Percentiles rank a stretch among this genome's conserved stretches.
Conservation (phyloP, 2,329 filamentous ascomycete species). For the Neonectria magnoliae region DNA sequence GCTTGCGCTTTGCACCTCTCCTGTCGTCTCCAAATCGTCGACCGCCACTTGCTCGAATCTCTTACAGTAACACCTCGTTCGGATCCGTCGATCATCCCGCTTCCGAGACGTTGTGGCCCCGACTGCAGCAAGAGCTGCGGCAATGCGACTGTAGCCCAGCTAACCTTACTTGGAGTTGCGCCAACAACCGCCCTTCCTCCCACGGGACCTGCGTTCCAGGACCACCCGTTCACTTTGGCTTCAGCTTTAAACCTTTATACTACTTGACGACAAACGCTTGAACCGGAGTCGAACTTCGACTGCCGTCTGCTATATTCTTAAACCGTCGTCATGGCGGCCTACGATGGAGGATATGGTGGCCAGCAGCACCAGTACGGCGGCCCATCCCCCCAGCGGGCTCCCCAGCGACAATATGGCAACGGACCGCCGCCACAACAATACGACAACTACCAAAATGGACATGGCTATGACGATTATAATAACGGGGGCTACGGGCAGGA, state of each 20-base stretch:
- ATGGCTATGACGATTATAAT: constrained; percentile 58
- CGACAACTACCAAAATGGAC: constrained; percentile 57
- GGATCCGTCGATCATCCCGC: constrained; percentile 36
- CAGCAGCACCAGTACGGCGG: constrained; percentile 62
- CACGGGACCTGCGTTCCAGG: constrained; percentile 5
- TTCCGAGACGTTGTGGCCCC: constrained; percentile 33
- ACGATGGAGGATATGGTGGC: constrained; percentile 56
- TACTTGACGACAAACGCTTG: constrained; percentile 4
- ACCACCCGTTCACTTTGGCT: constrained; percentile 9
- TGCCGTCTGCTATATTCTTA: constrained; percentile 1
- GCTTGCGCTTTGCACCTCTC: neutral
- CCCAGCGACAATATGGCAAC: constrained; percentile 49
- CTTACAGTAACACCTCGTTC: constrained; percentile 30
- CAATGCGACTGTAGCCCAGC: constrained; percentile 41
- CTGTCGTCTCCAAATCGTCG: constrained; percentile 20
- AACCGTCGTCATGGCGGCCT: constrained; percentile 55
- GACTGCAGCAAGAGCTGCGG: constrained; percentile 26
- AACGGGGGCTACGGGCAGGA: constrained; percentile 53
- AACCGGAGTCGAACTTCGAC: constrained; percentile 6
- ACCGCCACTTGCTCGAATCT: constrained; percentile 19
- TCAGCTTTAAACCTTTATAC: constrained; percentile 9
- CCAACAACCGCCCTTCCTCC: constrained; percentile 14
- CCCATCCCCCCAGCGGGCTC: constrained; percentile 54
- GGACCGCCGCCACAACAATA: constrained; percentile 50
- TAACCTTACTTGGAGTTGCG: constrained; percentile 30